Evolutionary conservation across 2,329 filamentous ascomycete genomes (phyloP).

Genomic region (Lasiodiplodia citricola): DNA sequence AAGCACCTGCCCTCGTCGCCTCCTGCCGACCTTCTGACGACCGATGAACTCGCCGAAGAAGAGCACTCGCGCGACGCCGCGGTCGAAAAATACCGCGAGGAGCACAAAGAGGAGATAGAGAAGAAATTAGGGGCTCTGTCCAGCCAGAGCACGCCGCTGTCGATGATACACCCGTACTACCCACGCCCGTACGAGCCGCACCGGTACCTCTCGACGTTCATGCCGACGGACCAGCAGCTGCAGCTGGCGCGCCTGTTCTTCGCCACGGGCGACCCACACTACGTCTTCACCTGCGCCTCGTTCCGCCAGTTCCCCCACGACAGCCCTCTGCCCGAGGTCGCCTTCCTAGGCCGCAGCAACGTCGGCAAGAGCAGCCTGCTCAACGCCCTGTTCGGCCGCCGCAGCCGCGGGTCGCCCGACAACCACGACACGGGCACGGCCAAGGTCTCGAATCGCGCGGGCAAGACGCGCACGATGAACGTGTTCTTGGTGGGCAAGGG

Average conservation of each 20-base stretch:
- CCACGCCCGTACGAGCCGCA: conserved; percentile 22
- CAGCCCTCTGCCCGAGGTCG: conserved; percentile 63
- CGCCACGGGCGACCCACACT: conserved; percentile 50
- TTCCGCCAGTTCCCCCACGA: conserved; percentile 65
- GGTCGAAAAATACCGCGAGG: neutral
- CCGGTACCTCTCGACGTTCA: conserved; percentile 13
- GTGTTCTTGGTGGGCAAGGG: conserved; percentile 60
- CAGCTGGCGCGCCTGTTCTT: conserved; percentile 53
- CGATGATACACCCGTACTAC: neutral
- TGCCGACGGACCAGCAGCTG: conserved; percentile 45
- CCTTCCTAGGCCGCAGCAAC: conserved; percentile 72
- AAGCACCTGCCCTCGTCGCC: neutral
- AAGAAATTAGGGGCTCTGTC: neutral
- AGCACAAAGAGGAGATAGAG: neutral
- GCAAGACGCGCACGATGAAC: conserved; percentile 69
- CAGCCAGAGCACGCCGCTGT: neutral
- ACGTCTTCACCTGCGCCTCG: conserved; percentile 64
- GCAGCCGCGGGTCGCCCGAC: conserved; percentile 32
- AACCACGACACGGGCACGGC: conserved; percentile 49
- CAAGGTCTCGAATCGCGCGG: conserved; percentile 59
- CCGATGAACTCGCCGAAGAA: neutral
- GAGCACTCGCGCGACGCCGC: neutral
- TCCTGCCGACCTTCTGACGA: neutral
- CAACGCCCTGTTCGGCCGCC: conserved; percentile 62
- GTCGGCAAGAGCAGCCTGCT: conserved; percentile 72